Percentiles rank a stretch among this genome's conserved stretches.
phyloP scores from a whole-genome alignment of 2,329 filamentous ascomycete genomes.

The Knufia fluminis region DNA sequence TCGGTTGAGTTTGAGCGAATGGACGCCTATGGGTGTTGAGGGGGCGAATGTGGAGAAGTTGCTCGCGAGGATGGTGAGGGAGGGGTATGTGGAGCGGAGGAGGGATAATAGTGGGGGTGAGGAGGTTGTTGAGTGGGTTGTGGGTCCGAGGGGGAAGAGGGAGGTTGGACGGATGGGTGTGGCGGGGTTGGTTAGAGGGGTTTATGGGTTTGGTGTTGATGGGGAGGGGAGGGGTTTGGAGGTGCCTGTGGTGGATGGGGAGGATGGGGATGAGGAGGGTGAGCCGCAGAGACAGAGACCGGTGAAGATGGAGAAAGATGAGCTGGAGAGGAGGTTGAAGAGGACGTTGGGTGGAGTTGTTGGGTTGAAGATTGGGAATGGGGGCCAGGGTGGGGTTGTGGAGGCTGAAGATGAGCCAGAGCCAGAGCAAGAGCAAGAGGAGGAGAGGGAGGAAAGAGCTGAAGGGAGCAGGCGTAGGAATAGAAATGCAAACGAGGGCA shows the following conservation, averaged over 20 bases:
- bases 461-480: not conserved
- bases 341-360: conserved; percentile 46
- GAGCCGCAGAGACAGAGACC: conserved; percentile 42
- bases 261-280: conserved; percentile 20
- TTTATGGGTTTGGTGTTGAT: conserved; percentile 37
- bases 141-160: conserved; percentile 75
- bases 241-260: conserved; percentile 5
- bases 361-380: not conserved
- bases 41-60: conserved; percentile 58
- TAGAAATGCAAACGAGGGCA: not conserved
- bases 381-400: not conserved
- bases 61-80: conserved; percentile 64
- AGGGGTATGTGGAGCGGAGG: conserved; percentile 72
- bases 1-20: conserved; percentile 65
- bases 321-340: conserved; percentile 51
- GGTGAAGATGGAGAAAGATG: conserved; percentile 29
- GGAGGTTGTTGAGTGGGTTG: conserved; percentile 67
- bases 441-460: not conserved
- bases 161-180: conserved; percentile 75
- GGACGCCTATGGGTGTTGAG: conserved; percentile 54
- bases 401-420: not conserved
- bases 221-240: conserved; percentile 8
- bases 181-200: conserved; percentile 54
- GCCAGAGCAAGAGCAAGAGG: not conserved
- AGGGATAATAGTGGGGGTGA: conserved; percentile 63